Base-by-base conservation (phyloP, 2,329 filamentous ascomycete genomes). In the Colletotrichum navitas region DNA sequence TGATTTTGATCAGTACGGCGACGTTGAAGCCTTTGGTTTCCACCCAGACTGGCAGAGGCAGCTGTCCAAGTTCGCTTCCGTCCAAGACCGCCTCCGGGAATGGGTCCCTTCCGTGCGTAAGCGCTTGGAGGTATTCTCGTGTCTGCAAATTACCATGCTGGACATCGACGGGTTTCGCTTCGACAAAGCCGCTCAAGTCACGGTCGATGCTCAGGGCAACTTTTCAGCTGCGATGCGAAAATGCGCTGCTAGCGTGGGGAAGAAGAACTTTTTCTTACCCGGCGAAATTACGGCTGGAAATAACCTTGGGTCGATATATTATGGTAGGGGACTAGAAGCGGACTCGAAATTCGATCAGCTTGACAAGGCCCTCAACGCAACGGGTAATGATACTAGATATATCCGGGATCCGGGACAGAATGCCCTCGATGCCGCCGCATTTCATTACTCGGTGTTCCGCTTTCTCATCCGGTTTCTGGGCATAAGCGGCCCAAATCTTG, bases 161-260 rank as follows among this genome's bases (percentile, higher is more conserved):
- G 90, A 92, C 74, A 87, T 92, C 66, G 90, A 92, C 76, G 90
- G 89, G 0, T 91, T 90, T 76, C 86, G 90, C 60, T 90, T 90
- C 78, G 90, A 92, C 79, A 92, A 92, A 78, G 90, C 89, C 2
- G 86, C 88, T n/a, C 89, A 91, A 75, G 85, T 88, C 14, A 91
- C 90, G 0, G 85, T 90, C 5, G 90, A 91, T 76, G 85, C 89
- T 1, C 83, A 89, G 68, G 88, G 84, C 5, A 84, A 87, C 58
- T 91, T 89, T 77, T 89, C 88, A 76, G 51, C 59, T 72, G 66
- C 72, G 73, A 49, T 49, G 4, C 21, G 45, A n/a, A 14, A 49
- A 24, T 49, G 45, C 45, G 45, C 45, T 49, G 45, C 45, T 10
- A n/a, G n/a, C 45, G 45, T 49, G 3, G 45, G 45, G 45, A 49